These are phyloP conservation scores for Boletus subcaerulescens DNA, from an alignment of 768 basidiomycete genomes.

Conservation along the genomic window DNA sequence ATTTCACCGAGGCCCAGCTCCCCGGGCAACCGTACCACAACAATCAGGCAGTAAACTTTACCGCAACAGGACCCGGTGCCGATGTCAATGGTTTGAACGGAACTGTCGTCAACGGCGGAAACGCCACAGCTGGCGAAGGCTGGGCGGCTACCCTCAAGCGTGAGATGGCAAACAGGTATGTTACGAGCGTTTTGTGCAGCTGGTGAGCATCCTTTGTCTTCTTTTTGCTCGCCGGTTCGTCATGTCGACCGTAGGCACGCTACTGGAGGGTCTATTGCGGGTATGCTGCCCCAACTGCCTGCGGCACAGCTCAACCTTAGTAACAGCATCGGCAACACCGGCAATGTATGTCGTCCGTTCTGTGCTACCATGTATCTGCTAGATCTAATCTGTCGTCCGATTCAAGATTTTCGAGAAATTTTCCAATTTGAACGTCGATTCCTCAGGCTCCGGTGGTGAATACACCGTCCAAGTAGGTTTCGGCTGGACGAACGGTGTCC, in stretches of 20 bases:
- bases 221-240: not conserved
- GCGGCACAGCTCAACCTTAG: conserved; percentile 68
- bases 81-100: conserved; percentile 58
- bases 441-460: conserved; percentile 79
- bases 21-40: conserved; percentile 60
- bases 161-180: conserved; percentile 82
- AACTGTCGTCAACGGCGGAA: conserved; percentile 68
- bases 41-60: conserved; percentile 42
- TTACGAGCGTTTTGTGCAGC: conserved; percentile 80
- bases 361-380: not conserved
- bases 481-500: conserved; percentile 86
- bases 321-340: conserved; percentile 60
- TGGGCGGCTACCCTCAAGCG: conserved; percentile 63
- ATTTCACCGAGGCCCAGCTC: conserved; percentile 63
- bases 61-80: conserved; percentile 48
- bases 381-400: not conserved
- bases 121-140: conserved; percentile 54
- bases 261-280: conserved; percentile 82
- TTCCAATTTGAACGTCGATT: conserved; percentile 73
- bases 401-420: conserved; percentile 84
- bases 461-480: conserved; percentile 88
- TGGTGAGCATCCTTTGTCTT: conserved; percentile 50
- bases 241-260: conserved; percentile 53
- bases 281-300: conserved; percentile 66
- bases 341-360: conserved; percentile 54